Base-by-base conservation (phyloP, 2,329 filamentous ascomycete genomes). In the Akanthomyces dipterigenus region DNA sequence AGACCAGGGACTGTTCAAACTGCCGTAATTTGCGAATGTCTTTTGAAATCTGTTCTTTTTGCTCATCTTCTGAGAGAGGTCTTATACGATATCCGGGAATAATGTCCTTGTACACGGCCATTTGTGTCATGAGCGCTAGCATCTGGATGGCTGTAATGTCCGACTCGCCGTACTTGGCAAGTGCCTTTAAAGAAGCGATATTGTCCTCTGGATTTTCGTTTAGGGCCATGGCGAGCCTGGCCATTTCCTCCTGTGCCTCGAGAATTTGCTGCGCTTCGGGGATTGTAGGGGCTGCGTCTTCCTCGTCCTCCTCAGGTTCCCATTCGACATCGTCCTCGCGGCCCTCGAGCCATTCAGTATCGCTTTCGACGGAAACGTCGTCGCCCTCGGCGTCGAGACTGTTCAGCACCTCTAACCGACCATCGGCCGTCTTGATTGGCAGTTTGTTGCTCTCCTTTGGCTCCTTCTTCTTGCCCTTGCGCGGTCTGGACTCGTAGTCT, bases 41-140 rank as follows among this genome's bases (percentile, higher is more conserved):
- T 72, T 96, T 97, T 5, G 93, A 96, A 1, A 98, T 78, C 73
- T 96, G 96, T 65, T 88, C 88, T 62, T 84, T 83, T 70, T 88
- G 81, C 49, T 88, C 86, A 36, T 91, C 88, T 63, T 96, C 91
- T 1, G 83, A 80, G 4, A 91, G 78, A 1, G 91, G 89, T 20
- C 95, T 88, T 78, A 99, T 98, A 63, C 95, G 84, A 73, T 99
- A 99, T 24, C 95, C 95, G 0, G 95, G 95, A 63, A 99, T 98
- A 51, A 97, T 84, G 74, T 98, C 95, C 73, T 93, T 96, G 80
- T 93, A 99, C 14, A 98, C 86, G 0, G 93, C 85, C 72, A 95
- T 82, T 75, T 97, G 93, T 24, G 95, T 91, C 53, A 88, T 90
- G 65, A 99, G 78, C 7, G 90, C 88, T 63, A 99, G 81, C 75